A percentile compares a stretch with the other conserved stretches of the same genome.
phyloP scores from a whole-genome alignment of 1,284 basidiomycete genomes.

The Pholiota adiposa region DNA sequence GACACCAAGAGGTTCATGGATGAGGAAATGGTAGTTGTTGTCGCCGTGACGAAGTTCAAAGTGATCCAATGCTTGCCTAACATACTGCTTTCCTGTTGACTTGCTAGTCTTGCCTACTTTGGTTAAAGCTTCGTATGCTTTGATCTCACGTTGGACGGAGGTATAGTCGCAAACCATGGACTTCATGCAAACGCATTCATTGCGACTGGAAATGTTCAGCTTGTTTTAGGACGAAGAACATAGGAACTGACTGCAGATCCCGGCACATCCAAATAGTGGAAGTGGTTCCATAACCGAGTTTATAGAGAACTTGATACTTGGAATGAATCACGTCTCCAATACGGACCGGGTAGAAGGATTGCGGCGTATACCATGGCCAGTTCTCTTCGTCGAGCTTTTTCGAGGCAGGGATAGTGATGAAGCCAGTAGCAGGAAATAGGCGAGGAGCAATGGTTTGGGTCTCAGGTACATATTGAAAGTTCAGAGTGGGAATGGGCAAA shows the following conservation, averaged over 20 bases:
- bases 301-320: conserved; percentile 18
- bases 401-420: conserved; percentile 12
- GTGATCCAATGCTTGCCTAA: conserved; percentile 12
- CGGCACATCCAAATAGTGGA: conserved; percentile 14
- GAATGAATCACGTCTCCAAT: conserved; percentile 15
- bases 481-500: no score
- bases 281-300: conserved; percentile 16
- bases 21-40: conserved; percentile 11
- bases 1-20: conserved; percentile 14
- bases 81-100: conserved; percentile 1
- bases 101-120: conserved; percentile 6
- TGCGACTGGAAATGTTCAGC: conserved; percentile 8
- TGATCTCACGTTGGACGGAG: conserved; percentile 15
- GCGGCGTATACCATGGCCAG: conserved; percentile 11
- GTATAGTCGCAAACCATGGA: conserved; percentile 16
- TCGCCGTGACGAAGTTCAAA: conserved; percentile 9
- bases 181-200: conserved; percentile 19
- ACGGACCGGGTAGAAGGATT: conserved; percentile 14
- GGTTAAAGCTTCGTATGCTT: conserved; percentile 12
- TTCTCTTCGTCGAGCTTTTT: conserved; percentile 16
- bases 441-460: conserved; percentile 6
- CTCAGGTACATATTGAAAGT: no score
- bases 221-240: background rate
- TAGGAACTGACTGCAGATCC: conserved; percentile 12
- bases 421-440: conserved; percentile 13